These are phyloP conservation scores for Meyerozyma guilliermondii DNA, from an alignment of 1,139 yeast species.

Conservation along the genomic window DNA sequence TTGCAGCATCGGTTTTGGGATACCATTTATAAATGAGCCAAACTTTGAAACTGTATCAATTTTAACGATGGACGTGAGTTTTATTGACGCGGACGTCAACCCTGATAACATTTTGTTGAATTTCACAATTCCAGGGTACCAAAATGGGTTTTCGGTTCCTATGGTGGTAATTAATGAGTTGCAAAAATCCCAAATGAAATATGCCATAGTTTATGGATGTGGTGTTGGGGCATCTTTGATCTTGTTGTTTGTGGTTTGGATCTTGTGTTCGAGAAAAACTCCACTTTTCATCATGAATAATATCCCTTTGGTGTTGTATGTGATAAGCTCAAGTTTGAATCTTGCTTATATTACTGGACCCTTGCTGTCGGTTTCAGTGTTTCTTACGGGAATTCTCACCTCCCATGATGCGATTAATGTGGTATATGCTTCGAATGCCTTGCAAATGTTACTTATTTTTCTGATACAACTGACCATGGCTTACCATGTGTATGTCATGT, in stretches of 20 bases:
- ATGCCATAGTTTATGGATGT: constrained; percentile 18
- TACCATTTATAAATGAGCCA: constrained; percentile 4
- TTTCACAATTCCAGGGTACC: constrained; percentile 13
- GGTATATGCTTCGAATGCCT: constrained; percentile 34
- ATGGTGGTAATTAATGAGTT: constrained; percentile 12
- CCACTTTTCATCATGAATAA: constrained; percentile 72
- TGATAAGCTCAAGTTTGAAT: constrained; percentile 58
- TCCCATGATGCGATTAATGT: constrained; percentile 3
- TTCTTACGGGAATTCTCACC: constrained; percentile 43
- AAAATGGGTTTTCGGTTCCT: constrained; percentile 6
- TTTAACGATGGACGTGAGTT: constrained; percentile 5
- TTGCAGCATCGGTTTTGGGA: neutral
- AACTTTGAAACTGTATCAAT: neutral
- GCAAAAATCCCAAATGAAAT: constrained; percentile 6
- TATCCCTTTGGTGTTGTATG: constrained; percentile 46
- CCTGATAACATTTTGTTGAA: constrained; percentile 15
- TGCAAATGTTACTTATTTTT: constrained; percentile 54
- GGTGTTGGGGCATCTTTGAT: constrained; percentile 26
- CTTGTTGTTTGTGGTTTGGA: constrained; percentile 19
- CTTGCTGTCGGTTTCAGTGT: constrained; percentile 43
- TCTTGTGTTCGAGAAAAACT: constrained; percentile 44
- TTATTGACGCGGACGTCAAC: constrained; percentile 7
- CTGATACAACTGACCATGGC: constrained; percentile 61
- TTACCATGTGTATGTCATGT: constrained; percentile 67
- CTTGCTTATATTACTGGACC: constrained; percentile 50